Evolutionary conservation across 495 filamentous ascomycete species (phyloP), one percentile per base, ranked within the genome.

Genomic region (Lophiotrema nucula): DNA sequence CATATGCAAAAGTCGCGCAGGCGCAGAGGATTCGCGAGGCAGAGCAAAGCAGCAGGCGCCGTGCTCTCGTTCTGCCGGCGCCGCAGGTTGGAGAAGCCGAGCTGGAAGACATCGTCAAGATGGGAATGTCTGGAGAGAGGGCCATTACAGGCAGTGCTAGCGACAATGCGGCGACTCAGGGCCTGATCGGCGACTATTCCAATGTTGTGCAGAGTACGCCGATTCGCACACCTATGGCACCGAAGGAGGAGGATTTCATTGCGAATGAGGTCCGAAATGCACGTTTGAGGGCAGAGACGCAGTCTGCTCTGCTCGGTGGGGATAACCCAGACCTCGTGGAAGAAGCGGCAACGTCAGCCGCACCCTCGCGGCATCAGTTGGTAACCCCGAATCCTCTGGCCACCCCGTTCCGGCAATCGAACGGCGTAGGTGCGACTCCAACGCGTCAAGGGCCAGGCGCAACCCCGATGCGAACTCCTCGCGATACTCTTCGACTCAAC

Each of bases 261-360:
- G 89, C 92, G 47, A 98, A 97, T 67, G 93, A 98, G 71, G 95
- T 97, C 55, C 86, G 83, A 58, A 97, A 98, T 70, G 96, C 97
- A 51, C 81, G 89, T 35, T 90, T 92, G 5, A 75, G 96, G 42
- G 97, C 91, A 0, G 89, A 96, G 66, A 97, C 93, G 0, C 88
- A 97, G 67, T 97, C 92, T n/a, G 95, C 90, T 16, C 77, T 98
- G 15, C 80, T 97, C 16, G 93, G 93, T 52, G 93, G 92, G 0
- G 95, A 97, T 56, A 97, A 97, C 64, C 92, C 90, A 0, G 88
- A 89, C 35, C 77, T 97, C 11, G 82, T 90, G 56, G 88, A 95
- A 64, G 89, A 89, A 18, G 75, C 77, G 33, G 95, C 92, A 25
- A 91, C 91, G 0, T 15, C 31, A 59, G 88, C 91, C 18, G 85